Conservation (phyloP, 805 yeast genomes). For the Candida anglica region DNA sequence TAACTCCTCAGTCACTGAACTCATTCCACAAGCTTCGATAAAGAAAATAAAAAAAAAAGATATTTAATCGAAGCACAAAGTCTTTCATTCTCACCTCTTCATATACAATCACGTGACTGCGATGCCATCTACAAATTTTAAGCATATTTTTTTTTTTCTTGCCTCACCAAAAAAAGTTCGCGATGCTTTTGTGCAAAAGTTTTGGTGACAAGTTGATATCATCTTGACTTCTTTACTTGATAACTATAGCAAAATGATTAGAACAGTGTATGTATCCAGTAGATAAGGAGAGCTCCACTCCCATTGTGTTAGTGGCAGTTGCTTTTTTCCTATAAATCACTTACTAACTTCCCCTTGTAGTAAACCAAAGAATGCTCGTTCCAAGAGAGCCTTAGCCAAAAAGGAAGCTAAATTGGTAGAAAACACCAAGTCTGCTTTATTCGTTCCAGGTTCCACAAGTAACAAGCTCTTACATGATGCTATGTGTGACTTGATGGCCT, state of each 20-base stretch:
- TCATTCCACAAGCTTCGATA: no score
- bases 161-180: neutral
- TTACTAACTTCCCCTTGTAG: conserved; percentile 30
- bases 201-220: no score
- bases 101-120: conserved; percentile 2
- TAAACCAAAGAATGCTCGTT: conserved; percentile 91
- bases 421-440: conserved; percentile 84
- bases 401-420: conserved; percentile 86
- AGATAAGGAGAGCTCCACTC: neutral
- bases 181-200: conserved; percentile 2
- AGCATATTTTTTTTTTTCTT: conserved; percentile 1
- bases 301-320: no score
- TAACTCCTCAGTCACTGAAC: neutral
- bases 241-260: conserved; percentile 19
- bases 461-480: conserved; percentile 81
- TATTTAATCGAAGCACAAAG: no score
- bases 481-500: conserved; percentile 80
- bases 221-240: neutral
- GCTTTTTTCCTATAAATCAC: no score
- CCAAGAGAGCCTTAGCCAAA: conserved; percentile 89
- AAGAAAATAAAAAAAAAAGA: no score
- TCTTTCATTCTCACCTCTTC: neutral
- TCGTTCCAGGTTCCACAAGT: conserved; percentile 84
- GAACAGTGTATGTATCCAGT: conserved; percentile 29
- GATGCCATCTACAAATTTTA: neutral